A percentile compares a stretch with the other conserved stretches of the same genome.
Evolutionary conservation across 768 basidiomycete species (phyloP).

Genomic region (Leccinum disarticulatum): DNA sequence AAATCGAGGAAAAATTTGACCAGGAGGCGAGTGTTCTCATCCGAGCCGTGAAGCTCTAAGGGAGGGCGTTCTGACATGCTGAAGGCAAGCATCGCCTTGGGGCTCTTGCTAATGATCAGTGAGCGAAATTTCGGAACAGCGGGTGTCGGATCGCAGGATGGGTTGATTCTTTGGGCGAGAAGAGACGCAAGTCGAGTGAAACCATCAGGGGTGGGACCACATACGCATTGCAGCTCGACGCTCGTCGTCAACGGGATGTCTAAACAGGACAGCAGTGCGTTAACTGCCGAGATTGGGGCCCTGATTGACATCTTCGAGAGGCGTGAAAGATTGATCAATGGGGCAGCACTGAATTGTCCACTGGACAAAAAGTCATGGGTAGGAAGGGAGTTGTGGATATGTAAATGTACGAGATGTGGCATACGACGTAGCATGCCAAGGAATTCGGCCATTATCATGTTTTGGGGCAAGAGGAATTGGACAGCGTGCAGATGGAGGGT

Average conservation of each 20-base stretch:
- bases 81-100: not conserved
- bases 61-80: not conserved
- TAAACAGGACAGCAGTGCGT: slow-evolving; percentile 4
- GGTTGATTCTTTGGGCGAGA: not conserved
- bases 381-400: slow-evolving; percentile 36
- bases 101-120: not conserved
- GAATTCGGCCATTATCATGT: slow-evolving; percentile 27
- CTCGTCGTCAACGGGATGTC: not conserved
- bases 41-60: not conserved
- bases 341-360: not conserved
- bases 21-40: slow-evolving; percentile 2
- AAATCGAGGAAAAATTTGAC: not conserved
- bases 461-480: slow-evolving; percentile 22
- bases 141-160: not conserved
- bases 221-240: not conserved
- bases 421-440: slow-evolving; percentile 32
- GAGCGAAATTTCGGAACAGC: not conserved
- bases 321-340: not conserved
- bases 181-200: not conserved
- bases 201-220: not conserved
- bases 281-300: slow-evolving; percentile 1
- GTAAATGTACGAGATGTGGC: slow-evolving; percentile 33
- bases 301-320: slow-evolving; percentile 3
- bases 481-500: slow-evolving; percentile 34
- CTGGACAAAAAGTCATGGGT: not conserved